A percentile compares a stretch with the other conserved stretches of the same genome.
phyloP scores from a whole-genome alignment of 441 rosid species.

The Iberis amara region DNA sequence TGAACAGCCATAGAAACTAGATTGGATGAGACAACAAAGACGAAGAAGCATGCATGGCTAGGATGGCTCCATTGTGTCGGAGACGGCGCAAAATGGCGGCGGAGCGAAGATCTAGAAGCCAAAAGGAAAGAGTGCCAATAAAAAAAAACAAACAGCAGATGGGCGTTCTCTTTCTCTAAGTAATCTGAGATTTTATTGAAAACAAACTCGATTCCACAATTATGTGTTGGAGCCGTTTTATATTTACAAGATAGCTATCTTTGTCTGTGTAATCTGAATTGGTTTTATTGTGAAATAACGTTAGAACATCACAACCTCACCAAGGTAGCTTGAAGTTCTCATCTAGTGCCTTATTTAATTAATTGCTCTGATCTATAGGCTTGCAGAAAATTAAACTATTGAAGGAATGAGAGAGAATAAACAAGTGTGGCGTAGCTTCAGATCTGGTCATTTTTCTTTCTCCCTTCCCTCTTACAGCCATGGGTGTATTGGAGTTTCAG shows the following conservation, averaged over 20 bases:
- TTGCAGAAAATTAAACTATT: no score
- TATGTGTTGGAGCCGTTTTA: slow-evolving; percentile 3
- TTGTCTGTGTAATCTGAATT: slow-evolving; percentile 2
- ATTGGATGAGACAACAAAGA: no score
- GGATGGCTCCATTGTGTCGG: no score
- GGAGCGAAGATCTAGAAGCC: no score
- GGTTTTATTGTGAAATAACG: slow-evolving; percentile 1
- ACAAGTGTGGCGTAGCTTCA: neutral
- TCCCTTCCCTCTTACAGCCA: no score
- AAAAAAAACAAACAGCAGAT: no score
- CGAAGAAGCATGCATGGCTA: no score
- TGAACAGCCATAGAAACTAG: no score
- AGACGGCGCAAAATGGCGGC: no score
- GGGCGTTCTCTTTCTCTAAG: slow-evolving; percentile 16
- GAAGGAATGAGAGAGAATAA: no score
- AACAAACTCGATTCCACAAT: slow-evolving; percentile 4
- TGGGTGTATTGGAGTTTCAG: slow-evolving; percentile 41
- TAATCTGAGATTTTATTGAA: neutral
- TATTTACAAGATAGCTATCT: slow-evolving; percentile 1
- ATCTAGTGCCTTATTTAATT: neutral
- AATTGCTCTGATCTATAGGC: slow-evolving; percentile 3
- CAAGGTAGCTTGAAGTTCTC: neutral
- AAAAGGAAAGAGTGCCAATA: no score
- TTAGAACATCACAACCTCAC: slow-evolving; percentile 11
- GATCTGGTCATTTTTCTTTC: neutral